These are phyloP conservation scores for Torulaspora delbrueckii DNA, from an alignment of 805 yeast genomes.

Conservation along the genomic window DNA sequence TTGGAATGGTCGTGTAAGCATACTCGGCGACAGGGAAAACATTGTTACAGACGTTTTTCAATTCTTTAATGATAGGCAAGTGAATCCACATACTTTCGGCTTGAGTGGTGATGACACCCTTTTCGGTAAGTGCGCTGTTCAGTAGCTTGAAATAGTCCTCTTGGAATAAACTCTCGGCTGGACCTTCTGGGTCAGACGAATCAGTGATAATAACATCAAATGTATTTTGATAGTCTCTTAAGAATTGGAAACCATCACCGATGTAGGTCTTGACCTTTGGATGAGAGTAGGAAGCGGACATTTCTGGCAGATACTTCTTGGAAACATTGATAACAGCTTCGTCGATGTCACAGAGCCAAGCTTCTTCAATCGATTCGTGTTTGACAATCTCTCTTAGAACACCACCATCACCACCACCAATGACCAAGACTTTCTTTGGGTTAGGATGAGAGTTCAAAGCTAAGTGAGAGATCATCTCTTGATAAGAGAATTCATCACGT, in stretches of 20 bases:
- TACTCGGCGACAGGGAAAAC: slow-evolving; percentile 91
- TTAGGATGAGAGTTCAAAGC: slow-evolving; percentile 90
- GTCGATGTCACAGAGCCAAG: slow-evolving; percentile 90
- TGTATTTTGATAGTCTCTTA: slow-evolving; percentile 74
- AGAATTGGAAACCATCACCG: slow-evolving; percentile 97
- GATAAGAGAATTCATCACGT: slow-evolving; percentile 95
- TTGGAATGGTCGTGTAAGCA: slow-evolving; percentile 89
- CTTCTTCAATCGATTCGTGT: slow-evolving; percentile 81
- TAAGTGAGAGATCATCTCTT: slow-evolving; percentile 95
- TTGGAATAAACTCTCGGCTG: slow-evolving; percentile 91
- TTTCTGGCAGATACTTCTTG: slow-evolving; percentile 79
- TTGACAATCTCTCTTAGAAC: slow-evolving; percentile 92
- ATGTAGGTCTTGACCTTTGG: slow-evolving; percentile 88
- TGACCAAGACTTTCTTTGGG: slow-evolving; percentile 88
- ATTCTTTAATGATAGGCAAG: slow-evolving; percentile 72
- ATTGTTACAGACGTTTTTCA: slow-evolving; percentile 73
- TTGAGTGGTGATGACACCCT: slow-evolving; percentile 90
- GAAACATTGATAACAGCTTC: slow-evolving; percentile 86
- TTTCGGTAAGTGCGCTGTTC: slow-evolving; percentile 80
- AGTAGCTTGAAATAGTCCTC: slow-evolving; percentile 84
- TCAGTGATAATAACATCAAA: slow-evolving; percentile 96
- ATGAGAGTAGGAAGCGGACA: slow-evolving; percentile 78
- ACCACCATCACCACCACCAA: slow-evolving; percentile 99
- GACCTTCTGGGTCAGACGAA: slow-evolving; percentile 98
- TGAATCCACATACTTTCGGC: slow-evolving; percentile 95